Conservation (phyloP, 192 early-diverging fungal species). For the Piromyces finnis region DNA sequence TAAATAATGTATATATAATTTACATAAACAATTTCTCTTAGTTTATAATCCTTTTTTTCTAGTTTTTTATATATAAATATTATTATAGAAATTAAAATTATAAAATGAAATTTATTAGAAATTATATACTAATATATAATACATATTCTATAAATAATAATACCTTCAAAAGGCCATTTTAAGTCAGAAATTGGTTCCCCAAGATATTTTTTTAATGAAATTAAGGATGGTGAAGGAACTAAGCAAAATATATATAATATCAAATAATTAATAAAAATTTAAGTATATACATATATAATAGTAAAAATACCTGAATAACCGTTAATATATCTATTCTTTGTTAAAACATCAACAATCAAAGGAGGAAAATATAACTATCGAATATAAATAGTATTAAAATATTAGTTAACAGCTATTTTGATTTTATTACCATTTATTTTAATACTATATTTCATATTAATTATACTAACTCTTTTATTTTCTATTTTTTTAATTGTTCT, state of each 20-base stretch:
- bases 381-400: neutral
- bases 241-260: too few relatives aligned
- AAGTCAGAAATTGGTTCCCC: neutral
- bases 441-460: too few relatives aligned
- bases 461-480: neutral
- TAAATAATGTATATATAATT: neutral
- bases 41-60: neutral
- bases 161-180: neutral
- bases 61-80: too few relatives aligned
- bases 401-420: too few relatives aligned
- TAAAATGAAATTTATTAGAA: too few relatives aligned
- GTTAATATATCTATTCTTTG: neutral
- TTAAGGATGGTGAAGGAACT: neutral
- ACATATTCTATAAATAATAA: too few relatives aligned
- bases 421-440: too few relatives aligned
- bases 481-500: neutral
- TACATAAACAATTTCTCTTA: neutral
- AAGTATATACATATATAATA: too few relatives aligned
- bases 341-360: neutral
- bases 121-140: too few relatives aligned
- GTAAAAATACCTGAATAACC: neutral
- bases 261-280: too few relatives aligned
- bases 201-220: neutral
- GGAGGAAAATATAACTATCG: neutral
- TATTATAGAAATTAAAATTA: too few relatives aligned